Percentiles rank a stretch among this genome's conserved stretches.
Conservation (phyloP, 2,329 filamentous ascomycete genomes). For the Amauroascus niger region DNA sequence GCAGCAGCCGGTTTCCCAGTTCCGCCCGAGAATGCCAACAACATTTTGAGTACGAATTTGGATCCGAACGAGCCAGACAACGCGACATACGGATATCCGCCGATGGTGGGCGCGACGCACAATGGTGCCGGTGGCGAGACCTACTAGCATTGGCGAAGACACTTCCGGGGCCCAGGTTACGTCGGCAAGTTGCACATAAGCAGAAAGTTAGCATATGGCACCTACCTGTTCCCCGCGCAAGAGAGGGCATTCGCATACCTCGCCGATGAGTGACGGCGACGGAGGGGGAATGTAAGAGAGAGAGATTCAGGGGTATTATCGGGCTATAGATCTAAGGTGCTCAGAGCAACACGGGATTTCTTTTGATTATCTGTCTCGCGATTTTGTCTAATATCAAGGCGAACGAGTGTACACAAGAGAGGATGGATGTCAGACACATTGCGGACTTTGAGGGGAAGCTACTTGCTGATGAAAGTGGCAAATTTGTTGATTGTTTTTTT, state of each 20-base stretch:
- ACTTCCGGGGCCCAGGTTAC: slow-evolving; percentile 15
- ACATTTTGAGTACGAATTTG: slow-evolving; percentile 35
- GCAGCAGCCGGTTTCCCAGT: slow-evolving; percentile 28
- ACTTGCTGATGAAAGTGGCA: background rate
- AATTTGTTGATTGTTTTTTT: background rate
- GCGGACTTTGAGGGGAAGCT: background rate
- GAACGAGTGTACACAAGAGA: slow-evolving; percentile 1
- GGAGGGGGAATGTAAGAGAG: background rate
- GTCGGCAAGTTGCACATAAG: slow-evolving; percentile 11
- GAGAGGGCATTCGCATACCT: background rate
- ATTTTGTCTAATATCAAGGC: background rate
- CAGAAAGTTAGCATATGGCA: slow-evolving; percentile 16
- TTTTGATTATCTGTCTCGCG: background rate
- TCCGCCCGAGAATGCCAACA: slow-evolving; percentile 37
- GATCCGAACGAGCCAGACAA: slow-evolving; percentile 39
- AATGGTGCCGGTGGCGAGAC: slow-evolving; percentile 40
- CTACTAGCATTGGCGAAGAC: slow-evolving; percentile 28
- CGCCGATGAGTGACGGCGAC: background rate
- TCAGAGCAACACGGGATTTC: slow-evolving; percentile 5
- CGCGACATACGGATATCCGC: slow-evolving; percentile 38
- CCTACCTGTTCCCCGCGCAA: slow-evolving; percentile 18
- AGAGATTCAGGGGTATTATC: background rate
- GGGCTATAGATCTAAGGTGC: slow-evolving; percentile 10
- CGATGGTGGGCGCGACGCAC: slow-evolving; percentile 39
- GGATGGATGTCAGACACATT: background rate